These are phyloP conservation scores for Sarcomyxa edulis DNA, from an alignment of 768 basidiomycete genomes.

Conservation along the genomic window DNA sequence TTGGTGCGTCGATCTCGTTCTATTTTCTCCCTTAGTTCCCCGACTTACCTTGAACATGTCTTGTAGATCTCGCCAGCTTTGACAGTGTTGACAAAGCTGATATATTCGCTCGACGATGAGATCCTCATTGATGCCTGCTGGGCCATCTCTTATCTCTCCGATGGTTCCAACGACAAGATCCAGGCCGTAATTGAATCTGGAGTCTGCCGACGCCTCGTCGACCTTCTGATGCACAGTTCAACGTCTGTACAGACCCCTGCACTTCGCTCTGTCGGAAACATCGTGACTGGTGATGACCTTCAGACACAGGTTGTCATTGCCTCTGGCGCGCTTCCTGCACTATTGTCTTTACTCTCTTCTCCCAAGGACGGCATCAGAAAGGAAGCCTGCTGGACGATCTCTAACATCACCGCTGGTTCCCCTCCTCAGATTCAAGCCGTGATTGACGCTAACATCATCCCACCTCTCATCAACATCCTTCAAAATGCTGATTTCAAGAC, in stretches of 20 bases:
- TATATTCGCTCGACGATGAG: conserved; percentile 98
- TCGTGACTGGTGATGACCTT: conserved; percentile 98
- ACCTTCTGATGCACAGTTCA: conserved; percentile 91
- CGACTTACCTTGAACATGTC: conserved; percentile 12
- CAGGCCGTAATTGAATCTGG: conserved; percentile 99
- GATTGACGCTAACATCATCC: conserved; percentile 97
- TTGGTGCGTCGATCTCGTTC: conserved; percentile 59
- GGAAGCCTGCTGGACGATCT: conserved; percentile 99
- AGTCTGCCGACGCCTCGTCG: conserved; percentile 95
- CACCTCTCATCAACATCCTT: conserved; percentile 97
- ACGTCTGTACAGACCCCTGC: conserved; percentile 98
- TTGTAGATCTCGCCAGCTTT: conserved; percentile 93
- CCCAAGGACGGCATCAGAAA: conserved; percentile 99
- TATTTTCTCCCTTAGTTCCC: conserved; percentile 6
- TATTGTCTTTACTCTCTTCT: conserved; percentile 88
- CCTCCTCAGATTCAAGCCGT: conserved; percentile 96
- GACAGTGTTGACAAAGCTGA: conserved; percentile 94
- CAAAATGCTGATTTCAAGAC: conserved; percentile 99
- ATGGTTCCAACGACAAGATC: conserved; percentile 99
- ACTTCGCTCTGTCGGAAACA: conserved; percentile 96
- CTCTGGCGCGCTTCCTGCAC: conserved; percentile 92
- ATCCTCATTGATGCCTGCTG: conserved; percentile 99
- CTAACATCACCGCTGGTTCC: conserved; percentile 95
- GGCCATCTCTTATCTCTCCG: conserved; percentile 99
- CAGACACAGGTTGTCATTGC: conserved; percentile 99